Base-by-base conservation (phyloP, 768 basidiomycete genomes). In the Stropharia rugosoannulata region DNA sequence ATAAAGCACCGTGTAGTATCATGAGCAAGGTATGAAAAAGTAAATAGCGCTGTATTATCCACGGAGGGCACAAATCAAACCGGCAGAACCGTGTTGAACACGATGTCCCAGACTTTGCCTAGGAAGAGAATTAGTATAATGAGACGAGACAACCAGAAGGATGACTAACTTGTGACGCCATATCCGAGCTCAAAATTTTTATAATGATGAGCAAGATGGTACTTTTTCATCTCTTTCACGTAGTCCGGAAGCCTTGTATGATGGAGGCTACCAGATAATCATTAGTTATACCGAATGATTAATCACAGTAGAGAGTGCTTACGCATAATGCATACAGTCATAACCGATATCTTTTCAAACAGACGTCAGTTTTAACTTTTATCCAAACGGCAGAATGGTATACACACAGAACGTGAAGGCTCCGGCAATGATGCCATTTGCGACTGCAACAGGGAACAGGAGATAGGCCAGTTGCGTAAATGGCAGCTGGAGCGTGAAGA, bases 111-210 rank as follows among this genome's bases (percentile, higher is more conserved):
- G 39, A 98, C 75, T 76, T 96, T 98, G 75, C 87, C 87, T 89
- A 19, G 51, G 56, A 36, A 51, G 3, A 45, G 41, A 37, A 2
- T 37, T 15, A 8, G 42, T 6, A 42, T 6, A 29, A 3, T 4
- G 42, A 44, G 16, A n/a, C 41, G 51, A 15, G 35, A 38, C 39
- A 49, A 43, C 38, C 19, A 2, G 36, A 48, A 58, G 25, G 61
- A 38, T 37, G 12, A 73, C 84, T 50, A 64, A 90, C 91, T 94
- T 6, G 95, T 98, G 10, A 98, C 95, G 32, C 96, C 95, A 67
- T 95, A 98, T 15, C 95, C 95, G 42, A 98, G 88, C 67, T 97
- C 94, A 69, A 93, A 96, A 76, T 97, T 96, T 74, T 97, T 97
- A 79, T 96, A 97, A 70, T 98, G 96, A 67, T 98, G 95, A 6